phyloP scores from a whole-genome alignment of 1,284 basidiomycete species.

The Ceratobasidium sp. region DNA sequence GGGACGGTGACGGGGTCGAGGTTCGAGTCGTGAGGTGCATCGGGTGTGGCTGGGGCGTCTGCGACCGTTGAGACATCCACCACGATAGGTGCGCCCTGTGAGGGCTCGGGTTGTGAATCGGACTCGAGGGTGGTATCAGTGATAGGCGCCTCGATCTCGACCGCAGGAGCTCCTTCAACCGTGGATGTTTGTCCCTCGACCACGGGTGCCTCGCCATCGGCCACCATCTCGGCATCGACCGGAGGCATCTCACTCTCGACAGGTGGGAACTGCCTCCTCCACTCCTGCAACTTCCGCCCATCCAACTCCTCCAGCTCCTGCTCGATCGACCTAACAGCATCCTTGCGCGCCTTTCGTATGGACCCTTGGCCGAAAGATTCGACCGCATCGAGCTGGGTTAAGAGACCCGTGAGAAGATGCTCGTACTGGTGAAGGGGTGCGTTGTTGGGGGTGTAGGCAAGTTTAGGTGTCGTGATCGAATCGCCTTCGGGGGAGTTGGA shows the following conservation, averaged over 20 bases:
- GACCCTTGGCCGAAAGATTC: constrained; percentile 71
- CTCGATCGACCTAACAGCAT: constrained; percentile 74
- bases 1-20: constrained; percentile 34
- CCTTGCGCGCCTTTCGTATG: constrained; percentile 70
- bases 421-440: constrained; percentile 71
- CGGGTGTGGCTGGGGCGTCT: neutral
- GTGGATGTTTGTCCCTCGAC: no score
- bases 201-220: no score
- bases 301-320: constrained; percentile 69
- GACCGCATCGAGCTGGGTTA: constrained; percentile 75
- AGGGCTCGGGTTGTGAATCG: neutral
- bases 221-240: neutral
- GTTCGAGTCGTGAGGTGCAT: constrained; percentile 1
- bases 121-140: neutral
- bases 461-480: constrained; percentile 52
- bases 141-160: neutral
- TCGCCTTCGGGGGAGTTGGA: neutral
- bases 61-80: neutral
- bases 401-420: constrained; percentile 70
- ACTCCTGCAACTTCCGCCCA: constrained; percentile 57
- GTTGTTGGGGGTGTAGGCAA: constrained; percentile 67
- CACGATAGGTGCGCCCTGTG: neutral
- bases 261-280: constrained; percentile 49
- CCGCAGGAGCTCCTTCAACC: neutral
- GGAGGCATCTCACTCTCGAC: neutral